A percentile compares a stretch with the other conserved stretches of the same genome.
These are phyloP conservation scores for Penicillium longicatenatum DNA, from an alignment of 495 filamentous ascomycete species.

Conservation along the genomic window DNA sequence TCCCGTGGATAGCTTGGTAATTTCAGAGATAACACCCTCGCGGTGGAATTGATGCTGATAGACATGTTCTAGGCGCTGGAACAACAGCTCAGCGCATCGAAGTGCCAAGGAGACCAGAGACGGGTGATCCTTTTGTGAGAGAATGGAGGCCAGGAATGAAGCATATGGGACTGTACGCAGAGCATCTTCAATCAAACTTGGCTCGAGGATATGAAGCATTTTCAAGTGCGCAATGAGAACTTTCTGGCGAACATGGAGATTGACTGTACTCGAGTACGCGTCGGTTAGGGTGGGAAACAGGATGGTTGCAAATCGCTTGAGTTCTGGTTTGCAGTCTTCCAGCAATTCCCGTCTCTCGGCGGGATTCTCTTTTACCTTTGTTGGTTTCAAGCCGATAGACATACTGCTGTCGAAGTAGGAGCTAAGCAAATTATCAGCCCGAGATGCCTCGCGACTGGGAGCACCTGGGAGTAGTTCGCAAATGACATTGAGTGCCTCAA, in stretches of 20 bases:
- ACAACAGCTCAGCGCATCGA: conserved; percentile 83
- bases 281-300: conserved; percentile 96
- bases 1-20: conserved; percentile 70
- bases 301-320: conserved; percentile 90
- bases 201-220: conserved; percentile 95
- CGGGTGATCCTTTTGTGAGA: conserved; percentile 93
- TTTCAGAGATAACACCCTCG: conserved; percentile 93
- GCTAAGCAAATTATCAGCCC: conserved; percentile 55
- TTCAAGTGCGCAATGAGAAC: conserved; percentile 93
- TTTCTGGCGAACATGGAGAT: conserved; percentile 95
- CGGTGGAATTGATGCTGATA: conserved; percentile 98
- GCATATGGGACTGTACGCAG: conserved; percentile 92
- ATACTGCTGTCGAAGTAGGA: conserved; percentile 44
- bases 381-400: conserved; percentile 37
- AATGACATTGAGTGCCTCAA: conserved; percentile 96
- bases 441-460: conserved; percentile 38
- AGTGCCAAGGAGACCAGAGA: conserved; percentile 83
- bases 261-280: conserved; percentile 97
- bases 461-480: conserved; percentile 84
- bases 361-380: conserved; percentile 61
- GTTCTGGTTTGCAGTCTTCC: conserved; percentile 76
- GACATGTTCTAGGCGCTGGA: conserved; percentile 78
- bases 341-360: conserved; percentile 79
- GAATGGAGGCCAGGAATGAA: conserved; percentile 93
- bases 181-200: conserved; percentile 79